Base-by-base conservation (phyloP, 495 filamentous ascomycete species). In the Friedmanniomyces endolithicus region DNA sequence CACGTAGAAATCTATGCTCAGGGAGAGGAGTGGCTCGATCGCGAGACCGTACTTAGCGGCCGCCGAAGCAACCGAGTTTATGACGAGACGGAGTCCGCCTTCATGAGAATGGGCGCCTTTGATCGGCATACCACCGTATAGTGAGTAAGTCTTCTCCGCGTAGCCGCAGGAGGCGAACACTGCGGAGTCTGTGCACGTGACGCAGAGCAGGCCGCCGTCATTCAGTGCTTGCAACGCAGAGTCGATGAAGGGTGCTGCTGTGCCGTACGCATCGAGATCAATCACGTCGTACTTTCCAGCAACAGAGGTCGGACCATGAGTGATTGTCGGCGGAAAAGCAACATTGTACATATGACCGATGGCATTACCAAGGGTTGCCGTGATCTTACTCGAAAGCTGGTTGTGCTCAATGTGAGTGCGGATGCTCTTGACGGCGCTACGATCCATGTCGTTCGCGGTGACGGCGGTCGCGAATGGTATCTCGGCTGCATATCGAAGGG, bases 251-350 rank as follows among this genome's bases (percentile, higher is more conserved):
- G 89, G 85, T 24, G 82, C 84, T 0, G 94, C 92, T 1, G 86
- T 88, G 17, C 92, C 92, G 64, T 97, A 99, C 0, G 92, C 94
- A 66, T 99, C 92, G 17, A 99, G 78, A 65, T 99, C 92, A 56
- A 99, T 94, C 31, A 96, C 88, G 62, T 97, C 82, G 70, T 94
- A 97, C 59, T 75, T 82, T 14, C 56, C 63, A 41, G 23, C 57
- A 50, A 57, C 40, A 34, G 57, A 49, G 22, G 39, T 16, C 4
- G 57, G 56, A 16, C 59, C 59, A 20, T 62, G 59, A 24, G 40
- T 55, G 22, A 52, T n/a, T 11, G 40, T 29, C 0, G 60, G 55
- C 23, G 50, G 57, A 37, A 29, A 53, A 14, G 58, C 57, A 14
- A 81, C 62, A 34, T 70, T 71, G 64, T 95, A 94, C 94, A 99